Conservation (phyloP, 306 rosid genomes). For the Trichosanthes truncata region DNA sequence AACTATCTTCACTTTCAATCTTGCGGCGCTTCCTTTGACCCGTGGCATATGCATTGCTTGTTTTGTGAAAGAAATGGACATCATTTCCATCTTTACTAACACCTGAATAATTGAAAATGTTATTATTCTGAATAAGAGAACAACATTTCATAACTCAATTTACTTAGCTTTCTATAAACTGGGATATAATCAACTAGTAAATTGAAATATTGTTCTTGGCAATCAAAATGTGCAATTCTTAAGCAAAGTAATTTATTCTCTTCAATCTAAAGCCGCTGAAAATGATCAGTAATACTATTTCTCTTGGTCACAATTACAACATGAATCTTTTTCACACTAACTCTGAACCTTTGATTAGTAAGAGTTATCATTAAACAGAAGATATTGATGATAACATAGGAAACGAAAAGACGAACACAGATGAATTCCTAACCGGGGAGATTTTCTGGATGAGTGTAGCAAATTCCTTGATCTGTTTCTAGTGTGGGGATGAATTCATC, state of each 20-base stretch:
- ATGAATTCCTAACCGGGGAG: constrained; percentile 52
- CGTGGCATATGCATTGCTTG: constrained; percentile 59
- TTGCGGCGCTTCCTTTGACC: constrained; percentile 69
- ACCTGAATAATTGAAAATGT: constrained; percentile 36
- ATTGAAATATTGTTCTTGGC: neutral
- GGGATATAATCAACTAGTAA: neutral
- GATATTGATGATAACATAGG: neutral
- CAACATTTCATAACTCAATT: neutral
- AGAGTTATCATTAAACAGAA: neutral
- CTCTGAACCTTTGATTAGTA: neutral
- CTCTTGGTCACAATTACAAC: neutral
- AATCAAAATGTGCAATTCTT: neutral
- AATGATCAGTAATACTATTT: neutral
- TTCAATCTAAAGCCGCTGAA: neutral
- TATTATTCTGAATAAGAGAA: neutral
- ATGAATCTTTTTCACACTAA: neutral
- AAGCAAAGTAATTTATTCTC: neutral
- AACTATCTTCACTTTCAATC: constrained; percentile 24
- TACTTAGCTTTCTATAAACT: neutral
- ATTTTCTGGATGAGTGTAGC: constrained; percentile 75
- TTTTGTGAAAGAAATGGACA: constrained; percentile 65
- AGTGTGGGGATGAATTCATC: constrained; percentile 77
- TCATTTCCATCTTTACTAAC: constrained; percentile 74
- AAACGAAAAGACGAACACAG: neutral
- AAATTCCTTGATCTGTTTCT: constrained; percentile 60